Conservation (phyloP, 768 basidiomycete genomes). For the Tylopilus balloui region DNA sequence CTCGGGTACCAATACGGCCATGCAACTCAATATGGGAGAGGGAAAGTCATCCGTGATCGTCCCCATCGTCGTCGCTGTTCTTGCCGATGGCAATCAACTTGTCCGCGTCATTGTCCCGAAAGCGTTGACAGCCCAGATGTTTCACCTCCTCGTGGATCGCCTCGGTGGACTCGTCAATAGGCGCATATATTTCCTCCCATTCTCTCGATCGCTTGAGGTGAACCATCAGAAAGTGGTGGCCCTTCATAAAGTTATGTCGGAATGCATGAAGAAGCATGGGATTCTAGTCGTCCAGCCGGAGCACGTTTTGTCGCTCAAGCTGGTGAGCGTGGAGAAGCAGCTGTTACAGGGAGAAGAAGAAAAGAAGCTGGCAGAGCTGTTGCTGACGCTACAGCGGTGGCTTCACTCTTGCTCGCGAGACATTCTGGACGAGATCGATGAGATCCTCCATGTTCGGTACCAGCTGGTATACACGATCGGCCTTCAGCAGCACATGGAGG, state of each 20-base stretch:
- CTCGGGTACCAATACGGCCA: constrained; percentile 32
- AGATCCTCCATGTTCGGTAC: constrained; percentile 5
- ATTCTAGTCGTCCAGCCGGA: constrained; percentile 50
- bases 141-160: constrained; percentile 41
- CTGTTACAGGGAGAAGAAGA: neutral
- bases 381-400: constrained; percentile 29
- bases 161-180: constrained; percentile 43
- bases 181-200: constrained; percentile 46
- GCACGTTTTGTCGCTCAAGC: constrained; percentile 46
- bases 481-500: constrained; percentile 16
- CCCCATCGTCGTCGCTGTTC: constrained; percentile 37
- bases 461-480: constrained; percentile 15
- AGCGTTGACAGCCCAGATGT: constrained; percentile 43
- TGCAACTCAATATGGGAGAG: constrained; percentile 58
- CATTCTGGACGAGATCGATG: constrained; percentile 31
- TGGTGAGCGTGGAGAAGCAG: constrained; percentile 41
- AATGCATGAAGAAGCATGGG: constrained; percentile 39
- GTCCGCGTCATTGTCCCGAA: constrained; percentile 50
- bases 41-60: constrained; percentile 46
- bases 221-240: constrained; percentile 11
- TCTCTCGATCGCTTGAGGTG: constrained; percentile 38
- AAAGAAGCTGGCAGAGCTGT: constrained; percentile 1
- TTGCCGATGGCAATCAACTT: constrained; percentile 41
- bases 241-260: constrained; percentile 32
- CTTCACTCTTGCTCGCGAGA: constrained; percentile 20